Evolutionary conservation across 1,284 basidiomycete species (phyloP).

Genomic region (Ustilago xerochloae): DNA sequence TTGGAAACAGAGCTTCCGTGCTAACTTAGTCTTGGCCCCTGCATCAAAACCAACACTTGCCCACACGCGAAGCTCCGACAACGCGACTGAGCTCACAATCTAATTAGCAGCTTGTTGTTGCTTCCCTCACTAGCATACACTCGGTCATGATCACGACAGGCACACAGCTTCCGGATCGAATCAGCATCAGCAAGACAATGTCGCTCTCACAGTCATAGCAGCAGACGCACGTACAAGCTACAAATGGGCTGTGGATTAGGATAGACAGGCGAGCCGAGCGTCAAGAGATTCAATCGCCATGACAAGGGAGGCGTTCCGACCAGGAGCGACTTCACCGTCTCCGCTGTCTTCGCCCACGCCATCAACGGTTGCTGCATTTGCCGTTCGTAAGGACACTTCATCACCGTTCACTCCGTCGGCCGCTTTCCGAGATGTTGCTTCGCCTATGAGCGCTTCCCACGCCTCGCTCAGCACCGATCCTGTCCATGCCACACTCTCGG

Average conservation of each 20-base stretch:
- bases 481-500: constrained; percentile 31
- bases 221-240: too few species aligned
- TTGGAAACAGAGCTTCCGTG: background rate
- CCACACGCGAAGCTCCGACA: background rate
- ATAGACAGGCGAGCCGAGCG: background rate
- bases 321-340: constrained; percentile 30
- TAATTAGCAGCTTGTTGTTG: background rate
- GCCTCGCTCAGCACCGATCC: constrained; percentile 33
- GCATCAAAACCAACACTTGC: constrained; percentile 1
- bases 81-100: background rate
- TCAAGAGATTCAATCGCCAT: background rate
- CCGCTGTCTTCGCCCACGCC: constrained; percentile 31
- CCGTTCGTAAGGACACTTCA: constrained; percentile 17
- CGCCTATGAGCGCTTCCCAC: constrained; percentile 32
- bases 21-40: too few species aligned
- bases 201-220: background rate
- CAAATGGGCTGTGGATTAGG: background rate
- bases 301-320: constrained; percentile 23
- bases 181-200: background rate
- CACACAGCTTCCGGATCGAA: background rate
- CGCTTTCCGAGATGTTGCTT: constrained; percentile 27
- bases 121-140: background rate
- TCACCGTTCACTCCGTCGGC: constrained; percentile 20
- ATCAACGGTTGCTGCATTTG: constrained; percentile 21
- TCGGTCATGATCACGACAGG: too few species aligned